Conservation (phyloP, 257 asterid species). For the Asclepias syriaca region DNA sequence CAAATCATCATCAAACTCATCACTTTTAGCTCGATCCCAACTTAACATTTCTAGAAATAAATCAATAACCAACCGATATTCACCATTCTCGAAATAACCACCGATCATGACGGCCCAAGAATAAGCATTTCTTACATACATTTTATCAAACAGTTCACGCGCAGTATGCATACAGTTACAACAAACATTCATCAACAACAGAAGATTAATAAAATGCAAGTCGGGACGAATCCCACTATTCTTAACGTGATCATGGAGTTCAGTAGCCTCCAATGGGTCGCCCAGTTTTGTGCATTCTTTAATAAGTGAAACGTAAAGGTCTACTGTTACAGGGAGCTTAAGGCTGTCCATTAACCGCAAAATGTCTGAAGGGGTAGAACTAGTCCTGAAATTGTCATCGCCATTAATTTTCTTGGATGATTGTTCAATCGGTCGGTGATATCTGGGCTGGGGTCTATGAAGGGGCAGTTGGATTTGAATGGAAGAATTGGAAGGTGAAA, state of each 20-base stretch:
- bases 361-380: constrained; percentile 50
- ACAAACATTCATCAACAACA: constrained; percentile 43
- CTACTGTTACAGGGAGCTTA: constrained; percentile 40
- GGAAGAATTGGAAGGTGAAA: constrained; percentile 20
- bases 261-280: constrained; percentile 45
- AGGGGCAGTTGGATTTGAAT: constrained; percentile 45
- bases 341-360: constrained; percentile 58
- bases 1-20: constrained; percentile 22
- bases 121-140: constrained; percentile 42
- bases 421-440: constrained; percentile 23
- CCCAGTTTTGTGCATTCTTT: constrained; percentile 51
- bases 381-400: constrained; percentile 17
- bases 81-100: constrained; percentile 49
- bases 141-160: constrained; percentile 56
- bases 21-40: constrained; percentile 20
- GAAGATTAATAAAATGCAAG: constrained; percentile 35
- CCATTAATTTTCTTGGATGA: constrained; percentile 14
- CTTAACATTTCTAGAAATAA: constrained; percentile 45
- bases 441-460: constrained; percentile 40
- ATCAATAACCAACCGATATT: constrained; percentile 25
- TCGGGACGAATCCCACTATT: constrained; percentile 27
- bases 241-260: constrained; percentile 41
- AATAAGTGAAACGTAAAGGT: constrained; percentile 51
- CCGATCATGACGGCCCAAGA: constrained; percentile 66
- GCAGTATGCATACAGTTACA: constrained; percentile 40